Evolutionary conservation across 129 eudicot genomes (phyloP).

Genomic region (Chrysanthemum seticuspe): DNA sequence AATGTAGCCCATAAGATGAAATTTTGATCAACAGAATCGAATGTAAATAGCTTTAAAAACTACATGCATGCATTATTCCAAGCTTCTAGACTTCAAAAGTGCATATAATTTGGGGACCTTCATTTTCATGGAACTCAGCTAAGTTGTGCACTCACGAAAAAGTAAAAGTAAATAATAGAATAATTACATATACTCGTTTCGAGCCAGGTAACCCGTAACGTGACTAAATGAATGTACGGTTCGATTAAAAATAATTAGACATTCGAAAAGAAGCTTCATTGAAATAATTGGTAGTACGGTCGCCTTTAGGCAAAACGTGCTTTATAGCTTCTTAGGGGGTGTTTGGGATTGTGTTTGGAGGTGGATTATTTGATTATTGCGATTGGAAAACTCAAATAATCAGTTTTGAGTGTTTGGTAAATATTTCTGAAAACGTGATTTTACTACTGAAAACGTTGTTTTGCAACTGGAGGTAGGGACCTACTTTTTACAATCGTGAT

Average conservation of each 20-base stretch:
- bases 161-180: background rate
- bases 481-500: too few species aligned
- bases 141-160: background rate
- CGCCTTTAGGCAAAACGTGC: too few species aligned
- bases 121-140: slow-evolving; percentile 12
- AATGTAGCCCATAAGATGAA: slow-evolving; percentile 13
- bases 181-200: slow-evolving; percentile 2
- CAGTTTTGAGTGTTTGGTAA: too few species aligned
- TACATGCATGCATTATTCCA: slow-evolving; percentile 21
- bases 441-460: too few species aligned
- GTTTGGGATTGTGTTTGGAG: too few species aligned
- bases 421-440: too few species aligned
- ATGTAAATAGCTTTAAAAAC: slow-evolving; percentile 15
- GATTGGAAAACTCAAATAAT: too few species aligned
- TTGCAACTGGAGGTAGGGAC: too few species aligned
- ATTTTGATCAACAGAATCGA: slow-evolving; percentile 18
- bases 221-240: background rate
- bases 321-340: too few species aligned
- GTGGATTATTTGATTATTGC: too few species aligned
- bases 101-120: slow-evolving; percentile 19
- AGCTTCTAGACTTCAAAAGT: slow-evolving; percentile 39
- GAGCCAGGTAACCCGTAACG: background rate
- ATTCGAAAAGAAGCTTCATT: too few species aligned
- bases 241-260: background rate
- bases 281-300: too few species aligned